Evolutionary conservation across 495 filamentous ascomycete genomes (phyloP).

Genomic region (Neurospora sp.): DNA sequence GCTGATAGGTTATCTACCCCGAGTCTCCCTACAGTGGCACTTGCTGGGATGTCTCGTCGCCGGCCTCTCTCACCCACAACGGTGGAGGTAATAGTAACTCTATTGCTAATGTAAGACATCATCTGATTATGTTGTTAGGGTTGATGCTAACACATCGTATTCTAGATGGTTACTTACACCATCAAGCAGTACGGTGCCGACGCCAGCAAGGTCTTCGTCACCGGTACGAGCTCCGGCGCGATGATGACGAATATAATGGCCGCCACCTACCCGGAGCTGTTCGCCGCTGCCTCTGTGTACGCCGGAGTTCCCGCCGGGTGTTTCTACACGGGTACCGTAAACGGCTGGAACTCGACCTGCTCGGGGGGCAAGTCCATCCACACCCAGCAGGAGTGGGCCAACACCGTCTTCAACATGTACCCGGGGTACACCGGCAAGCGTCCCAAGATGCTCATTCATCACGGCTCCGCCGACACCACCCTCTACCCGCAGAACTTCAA

Average conservation of each 20-base stretch:
- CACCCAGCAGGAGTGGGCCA: slow-evolving; percentile 33
- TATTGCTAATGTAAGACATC: slow-evolving; percentile 34
- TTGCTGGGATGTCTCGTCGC: slow-evolving; percentile 54
- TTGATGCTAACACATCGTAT: not conserved
- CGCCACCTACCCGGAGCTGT: slow-evolving; percentile 47
- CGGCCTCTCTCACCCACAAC: slow-evolving; percentile 42
- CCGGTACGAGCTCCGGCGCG: slow-evolving; percentile 44
- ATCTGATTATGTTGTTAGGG: not conserved
- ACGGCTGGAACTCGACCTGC: slow-evolving; percentile 37
- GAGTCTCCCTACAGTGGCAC: slow-evolving; percentile 34
- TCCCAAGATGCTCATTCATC: slow-evolving; percentile 39
- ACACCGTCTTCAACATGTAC: slow-evolving; percentile 36
- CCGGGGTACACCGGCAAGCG: slow-evolving; percentile 24
- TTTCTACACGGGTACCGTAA: slow-evolving; percentile 37
- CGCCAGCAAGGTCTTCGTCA: slow-evolving; percentile 38
- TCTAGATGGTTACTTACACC: slow-evolving; percentile 44
- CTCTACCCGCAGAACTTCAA: slow-evolving; percentile 40
- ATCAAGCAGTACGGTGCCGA: slow-evolving; percentile 40
- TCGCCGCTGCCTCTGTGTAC: slow-evolving; percentile 46
- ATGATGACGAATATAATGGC: slow-evolving; percentile 45
- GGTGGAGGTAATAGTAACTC: slow-evolving; percentile 49
- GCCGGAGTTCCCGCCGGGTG: slow-evolving; percentile 52
- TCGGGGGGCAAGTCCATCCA: slow-evolving; percentile 31
- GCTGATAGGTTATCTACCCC: slow-evolving; percentile 24
- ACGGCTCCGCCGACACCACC: slow-evolving; percentile 38